These are phyloP conservation scores for Colletotrichum orbiculare DNA, from an alignment of 2,329 filamentous ascomycete genomes.

Conservation along the genomic window DNA sequence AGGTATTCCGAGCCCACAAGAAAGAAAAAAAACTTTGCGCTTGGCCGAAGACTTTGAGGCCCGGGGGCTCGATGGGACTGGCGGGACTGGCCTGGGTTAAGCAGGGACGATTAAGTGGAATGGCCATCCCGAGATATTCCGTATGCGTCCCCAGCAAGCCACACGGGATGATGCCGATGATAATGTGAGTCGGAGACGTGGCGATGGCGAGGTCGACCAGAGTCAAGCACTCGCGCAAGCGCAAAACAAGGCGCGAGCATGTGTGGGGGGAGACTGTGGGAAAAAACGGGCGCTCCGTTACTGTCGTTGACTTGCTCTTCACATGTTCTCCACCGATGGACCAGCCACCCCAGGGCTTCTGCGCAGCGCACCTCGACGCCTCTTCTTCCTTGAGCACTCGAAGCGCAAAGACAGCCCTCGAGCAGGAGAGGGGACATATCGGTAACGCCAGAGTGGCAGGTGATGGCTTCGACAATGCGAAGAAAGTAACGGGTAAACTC, in stretches of 20 bases:
- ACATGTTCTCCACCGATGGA: slow-evolving; percentile 28
- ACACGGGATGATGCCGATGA: slow-evolving; percentile 25
- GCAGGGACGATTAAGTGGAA: slow-evolving; percentile 10
- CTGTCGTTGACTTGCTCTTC: slow-evolving; percentile 23
- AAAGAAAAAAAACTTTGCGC: slow-evolving; percentile 5
- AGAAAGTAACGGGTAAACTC: neutral
- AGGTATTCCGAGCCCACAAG: slow-evolving; percentile 26
- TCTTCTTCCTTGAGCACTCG: no score
- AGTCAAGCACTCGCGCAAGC: slow-evolving; percentile 1
- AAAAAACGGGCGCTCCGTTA: slow-evolving; percentile 28
- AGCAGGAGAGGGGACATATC: slow-evolving; percentile 1
- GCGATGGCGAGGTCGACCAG: slow-evolving; percentile 11
- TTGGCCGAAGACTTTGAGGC: slow-evolving; percentile 11
- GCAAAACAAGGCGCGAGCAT: neutral
- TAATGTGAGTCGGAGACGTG: slow-evolving; percentile 1
- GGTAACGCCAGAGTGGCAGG: slow-evolving; percentile 12
- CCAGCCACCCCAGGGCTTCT: slow-evolving; percentile 10
- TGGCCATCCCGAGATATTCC: slow-evolving; percentile 33
- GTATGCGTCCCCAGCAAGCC: slow-evolving; percentile 6
- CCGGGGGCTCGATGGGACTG: neutral
- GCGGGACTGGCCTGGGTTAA: slow-evolving; percentile 10
- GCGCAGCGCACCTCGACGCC: no score
- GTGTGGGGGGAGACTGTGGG: slow-evolving; percentile 10
- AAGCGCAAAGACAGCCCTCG: no score
- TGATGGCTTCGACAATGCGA: slow-evolving; percentile 9